These are phyloP conservation scores for Pichia membranifaciens DNA, from an alignment of 805 yeast species.

Conservation along the genomic window DNA sequence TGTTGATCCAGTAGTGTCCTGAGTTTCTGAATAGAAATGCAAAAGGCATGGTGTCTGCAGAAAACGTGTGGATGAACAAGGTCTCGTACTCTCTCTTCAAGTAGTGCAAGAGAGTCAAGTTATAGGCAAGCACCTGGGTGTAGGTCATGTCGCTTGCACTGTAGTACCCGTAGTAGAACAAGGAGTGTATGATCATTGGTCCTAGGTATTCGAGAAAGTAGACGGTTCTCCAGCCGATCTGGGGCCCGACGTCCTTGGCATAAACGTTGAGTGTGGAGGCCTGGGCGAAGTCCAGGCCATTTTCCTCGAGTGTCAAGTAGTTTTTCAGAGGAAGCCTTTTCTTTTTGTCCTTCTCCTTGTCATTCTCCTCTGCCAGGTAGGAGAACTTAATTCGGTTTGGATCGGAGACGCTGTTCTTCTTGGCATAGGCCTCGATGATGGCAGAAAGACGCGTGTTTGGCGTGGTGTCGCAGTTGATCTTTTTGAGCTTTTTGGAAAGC, in stretches of 20 bases:
- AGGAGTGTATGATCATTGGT: constrained; percentile 74
- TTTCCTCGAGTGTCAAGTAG: constrained; percentile 40
- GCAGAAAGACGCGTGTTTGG: constrained; percentile 30
- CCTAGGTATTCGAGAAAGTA: constrained; percentile 84
- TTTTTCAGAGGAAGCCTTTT: constrained; percentile 40
- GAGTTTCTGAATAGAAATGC: constrained; percentile 84
- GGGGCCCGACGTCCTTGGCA: constrained; percentile 90
- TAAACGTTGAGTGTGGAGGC: constrained; percentile 40
- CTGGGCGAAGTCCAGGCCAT: constrained; percentile 33
- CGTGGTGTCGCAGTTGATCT: constrained; percentile 38
- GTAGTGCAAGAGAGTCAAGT: constrained; percentile 66
- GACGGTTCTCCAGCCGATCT: constrained; percentile 89
- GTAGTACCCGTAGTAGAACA: constrained; percentile 47
- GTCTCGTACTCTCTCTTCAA: constrained; percentile 88
- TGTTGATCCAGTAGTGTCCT: constrained; percentile 89
- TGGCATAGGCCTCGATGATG: constrained; percentile 37
- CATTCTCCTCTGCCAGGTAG: constrained; percentile 22
- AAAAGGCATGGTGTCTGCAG: constrained; percentile 88
- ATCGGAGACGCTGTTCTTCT: constrained; percentile 33
- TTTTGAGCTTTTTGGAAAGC: constrained; percentile 53
- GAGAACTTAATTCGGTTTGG: constrained; percentile 55
- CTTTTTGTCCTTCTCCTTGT: constrained; percentile 27
- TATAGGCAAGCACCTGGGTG: constrained; percentile 50
- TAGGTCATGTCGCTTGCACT: constrained; percentile 36
- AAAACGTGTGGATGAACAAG: constrained; percentile 74